Evolutionary conservation across 345 rosid genomes (phyloP).

Genomic region (Atalantia buxifolia): DNA sequence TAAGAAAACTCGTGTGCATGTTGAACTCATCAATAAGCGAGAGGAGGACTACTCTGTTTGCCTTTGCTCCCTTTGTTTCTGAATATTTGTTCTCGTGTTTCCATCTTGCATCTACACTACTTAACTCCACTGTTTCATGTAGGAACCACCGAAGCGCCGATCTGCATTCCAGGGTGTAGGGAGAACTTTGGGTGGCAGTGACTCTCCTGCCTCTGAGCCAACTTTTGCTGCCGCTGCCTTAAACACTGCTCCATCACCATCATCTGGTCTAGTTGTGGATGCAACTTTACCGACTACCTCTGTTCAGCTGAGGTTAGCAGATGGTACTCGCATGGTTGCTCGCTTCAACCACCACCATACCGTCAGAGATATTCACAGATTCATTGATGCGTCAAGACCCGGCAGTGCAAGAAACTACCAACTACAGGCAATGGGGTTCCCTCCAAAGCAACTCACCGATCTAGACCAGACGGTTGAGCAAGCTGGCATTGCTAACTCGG

Average conservation of each 20-base stretch:
- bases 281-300: slow-evolving; percentile 59
- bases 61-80: neutral
- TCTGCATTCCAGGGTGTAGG: slow-evolving; percentile 47
- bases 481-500: slow-evolving; percentile 85
- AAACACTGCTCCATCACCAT: slow-evolving; percentile 48
- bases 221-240: slow-evolving; percentile 14
- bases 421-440: slow-evolving; percentile 91
- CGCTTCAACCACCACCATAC: slow-evolving; percentile 78
- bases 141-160: slow-evolving; percentile 53
- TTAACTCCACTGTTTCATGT: slow-evolving; percentile 3
- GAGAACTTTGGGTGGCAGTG: slow-evolving; percentile 55
- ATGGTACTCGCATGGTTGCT: slow-evolving; percentile 71
- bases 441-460: slow-evolving; percentile 74
- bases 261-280: slow-evolving; percentile 60
- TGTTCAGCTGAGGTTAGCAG: slow-evolving; percentile 83
- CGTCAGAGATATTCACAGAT: slow-evolving; percentile 63
- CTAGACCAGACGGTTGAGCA: slow-evolving; percentile 82
- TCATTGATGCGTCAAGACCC: slow-evolving; percentile 81
- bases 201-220: slow-evolving; percentile 26
- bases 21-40: slow-evolving; percentile 59
- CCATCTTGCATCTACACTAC: neutral
- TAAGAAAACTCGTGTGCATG: slow-evolving; percentile 60
- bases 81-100: neutral
- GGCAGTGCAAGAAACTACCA: slow-evolving; percentile 65
- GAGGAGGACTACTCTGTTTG: slow-evolving; percentile 65